These are phyloP conservation scores for Chlorociboria aeruginascens DNA, from an alignment of 495 filamentous ascomycete genomes.

Conservation along the genomic window DNA sequence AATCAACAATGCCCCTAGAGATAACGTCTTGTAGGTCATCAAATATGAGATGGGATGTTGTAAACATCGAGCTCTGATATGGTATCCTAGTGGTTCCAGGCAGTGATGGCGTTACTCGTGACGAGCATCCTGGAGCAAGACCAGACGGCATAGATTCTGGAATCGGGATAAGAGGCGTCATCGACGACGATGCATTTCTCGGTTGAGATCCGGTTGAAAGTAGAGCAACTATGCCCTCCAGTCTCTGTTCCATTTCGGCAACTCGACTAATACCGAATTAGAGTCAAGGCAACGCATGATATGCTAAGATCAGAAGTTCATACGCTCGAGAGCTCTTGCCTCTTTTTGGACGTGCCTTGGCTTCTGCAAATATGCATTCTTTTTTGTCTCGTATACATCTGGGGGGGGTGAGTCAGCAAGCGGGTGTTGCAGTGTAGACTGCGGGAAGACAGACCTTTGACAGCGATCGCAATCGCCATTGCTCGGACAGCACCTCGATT, in stretches of 20 bases:
- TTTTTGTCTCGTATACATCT: constrained; percentile 16
- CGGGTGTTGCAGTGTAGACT: background rate
- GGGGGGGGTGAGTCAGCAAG: background rate
- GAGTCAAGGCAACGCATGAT: background rate
- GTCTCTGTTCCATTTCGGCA: constrained; percentile 20
- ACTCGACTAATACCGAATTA: constrained; percentile 11
- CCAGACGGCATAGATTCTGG: background rate
- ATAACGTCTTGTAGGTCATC: constrained; percentile 15
- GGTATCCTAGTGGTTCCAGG: background rate
- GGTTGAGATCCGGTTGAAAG: constrained; percentile 1
- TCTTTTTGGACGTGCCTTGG: constrained; percentile 17
- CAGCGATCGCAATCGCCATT: background rate
- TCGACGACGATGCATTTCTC: background rate
- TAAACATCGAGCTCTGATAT: background rate
- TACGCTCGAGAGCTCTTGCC: constrained; percentile 16
- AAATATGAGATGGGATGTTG: background rate
- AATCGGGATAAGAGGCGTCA: background rate
- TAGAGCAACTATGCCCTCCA: constrained; percentile 14
- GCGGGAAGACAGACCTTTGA: background rate
- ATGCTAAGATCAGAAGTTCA: background rate
- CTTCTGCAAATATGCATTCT: constrained; percentile 14
- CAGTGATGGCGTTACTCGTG: background rate
- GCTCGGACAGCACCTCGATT: constrained; percentile 2
- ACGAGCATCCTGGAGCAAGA: background rate
- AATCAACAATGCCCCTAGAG: constrained; percentile 11